Percentiles rank a stretch among this genome's conserved stretches.
Evolutionary conservation across 108 stramenopile species (phyloP).

Genomic region (Skeletonema menzelii): DNA sequence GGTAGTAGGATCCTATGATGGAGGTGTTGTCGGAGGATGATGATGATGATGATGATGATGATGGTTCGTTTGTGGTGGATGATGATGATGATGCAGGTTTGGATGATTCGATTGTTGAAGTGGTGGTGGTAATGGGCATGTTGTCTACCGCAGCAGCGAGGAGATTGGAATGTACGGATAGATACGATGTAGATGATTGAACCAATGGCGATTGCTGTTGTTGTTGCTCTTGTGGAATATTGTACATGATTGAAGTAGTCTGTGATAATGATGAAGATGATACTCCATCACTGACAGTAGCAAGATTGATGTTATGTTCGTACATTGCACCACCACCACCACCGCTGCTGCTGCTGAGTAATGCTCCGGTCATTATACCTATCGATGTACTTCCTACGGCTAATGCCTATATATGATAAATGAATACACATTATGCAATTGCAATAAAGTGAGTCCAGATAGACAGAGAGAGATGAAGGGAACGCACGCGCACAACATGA

Average conservation of each 20-base stretch:
- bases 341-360: not conserved
- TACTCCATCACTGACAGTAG: not conserved
- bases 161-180: not conserved
- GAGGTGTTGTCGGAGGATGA: not conserved
- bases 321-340: not conserved
- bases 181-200: not conserved
- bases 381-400: not conserved
- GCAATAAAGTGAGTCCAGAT: not conserved
- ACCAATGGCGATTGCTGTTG: too few species aligned
- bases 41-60: not conserved
- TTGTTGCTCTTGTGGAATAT: not conserved
- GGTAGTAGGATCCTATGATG: not conserved
- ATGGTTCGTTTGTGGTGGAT: not conserved
- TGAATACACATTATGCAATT: not conserved
- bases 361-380: not conserved
- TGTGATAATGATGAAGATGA: not conserved
- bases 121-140: not conserved
- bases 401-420: not conserved
- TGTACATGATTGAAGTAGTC: not conserved
- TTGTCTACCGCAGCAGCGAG: not conserved
- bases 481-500: not conserved
- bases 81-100: not conserved
- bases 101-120: not conserved
- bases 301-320: not conserved
- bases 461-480: not conserved